These are phyloP conservation scores for Massariosphaeria phaeospora DNA, from an alignment of 495 filamentous ascomycete genomes.

Conservation along the genomic window DNA sequence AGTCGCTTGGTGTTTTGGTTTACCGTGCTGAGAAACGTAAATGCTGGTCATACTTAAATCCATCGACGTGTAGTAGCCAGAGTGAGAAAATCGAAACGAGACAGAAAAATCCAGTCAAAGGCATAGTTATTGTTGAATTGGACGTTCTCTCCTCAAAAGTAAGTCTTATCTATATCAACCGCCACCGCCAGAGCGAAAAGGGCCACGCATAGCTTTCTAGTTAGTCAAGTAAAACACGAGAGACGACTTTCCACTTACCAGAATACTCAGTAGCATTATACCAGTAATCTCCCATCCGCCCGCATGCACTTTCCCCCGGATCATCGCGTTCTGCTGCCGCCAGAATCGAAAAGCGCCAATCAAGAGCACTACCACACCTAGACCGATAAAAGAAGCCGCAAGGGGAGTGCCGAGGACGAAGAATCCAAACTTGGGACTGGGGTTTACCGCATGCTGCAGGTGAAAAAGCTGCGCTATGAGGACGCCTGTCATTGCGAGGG, in stretches of 20 bases:
- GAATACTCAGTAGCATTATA: slow-evolving; percentile 47
- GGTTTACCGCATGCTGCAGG: slow-evolving; percentile 50
- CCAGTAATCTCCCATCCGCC: slow-evolving; percentile 65
- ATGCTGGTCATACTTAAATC: too few relatives aligned
- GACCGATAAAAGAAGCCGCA: slow-evolving; percentile 52
- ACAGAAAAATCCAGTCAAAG: not conserved
- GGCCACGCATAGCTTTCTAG: not conserved
- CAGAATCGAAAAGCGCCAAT: slow-evolving; percentile 64
- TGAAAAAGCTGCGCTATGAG: slow-evolving; percentile 65
- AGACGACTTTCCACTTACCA: slow-evolving; percentile 46
- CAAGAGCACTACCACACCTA: slow-evolving; percentile 53
- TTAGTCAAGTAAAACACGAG: too few relatives aligned
- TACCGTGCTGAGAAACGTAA: too few relatives aligned
- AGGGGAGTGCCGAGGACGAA: slow-evolving; percentile 62
- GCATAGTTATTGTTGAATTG: too few relatives aligned
- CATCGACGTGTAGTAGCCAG: too few relatives aligned
- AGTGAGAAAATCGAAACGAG: not conserved
- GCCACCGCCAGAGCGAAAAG: not conserved
- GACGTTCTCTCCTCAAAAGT: slow-evolving; percentile 3
- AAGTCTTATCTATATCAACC: slow-evolving; percentile 21
- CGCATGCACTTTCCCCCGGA: slow-evolving; percentile 57
- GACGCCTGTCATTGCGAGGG: slow-evolving; percentile 62
- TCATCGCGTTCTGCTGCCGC: slow-evolving; percentile 63
- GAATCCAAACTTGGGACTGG: slow-evolving; percentile 51
- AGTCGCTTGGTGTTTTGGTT: too few relatives aligned